Evolutionary conservation across 2,329 filamentous ascomycete genomes (phyloP), one percentile per base, ranked within the genome.

Genomic region (Calonectria crousiana): DNA sequence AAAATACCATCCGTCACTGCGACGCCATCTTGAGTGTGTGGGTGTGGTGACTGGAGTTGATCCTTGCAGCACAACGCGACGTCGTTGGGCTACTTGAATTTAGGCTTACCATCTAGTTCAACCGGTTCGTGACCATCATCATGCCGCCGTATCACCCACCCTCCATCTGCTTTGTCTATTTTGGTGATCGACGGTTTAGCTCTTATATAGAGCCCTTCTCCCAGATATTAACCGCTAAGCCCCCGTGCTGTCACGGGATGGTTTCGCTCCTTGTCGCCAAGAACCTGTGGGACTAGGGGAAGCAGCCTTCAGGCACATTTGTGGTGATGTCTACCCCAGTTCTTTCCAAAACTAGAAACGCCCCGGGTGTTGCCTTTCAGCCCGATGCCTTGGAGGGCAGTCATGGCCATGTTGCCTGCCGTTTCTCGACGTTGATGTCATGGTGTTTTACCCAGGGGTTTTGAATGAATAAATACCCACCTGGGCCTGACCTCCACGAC

Each of bases 81-180:
- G n/a, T 30, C 36, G 56, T 62, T 62, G 56, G 56, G 6, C 13
- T 23, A 41, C 1, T 41, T 41, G 26, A n/a, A 38, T 36, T 52
- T 44, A 41, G 36, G 14, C 60, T 51, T 52, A 5, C 34, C 23
- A 53, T 53, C 34, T 70, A 23, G 23, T 28, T 26, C 14, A 32
- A 32, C 56, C 34, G 26, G 38, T 70, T 26, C 52, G 69, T 74
- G 49, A 69, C 73, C 73, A 72, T 65, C 71, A 80, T 80, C 79
- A 80, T 78, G 79, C 72, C 73, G 65, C 76, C 69, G 77, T 68
- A 76, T 80, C 79, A 80, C 77, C 74, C 56, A 36, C 56, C 56
- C 34, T 23, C 36, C 56, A 28, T 23, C 34, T 60, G 34, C n/a
- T 62, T 28, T 62, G 49, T 58, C 44, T 20, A 38, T n/a, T 26